Base-by-base conservation (phyloP, 2,329 filamentous ascomycete species). In the Sphaceloma murrayae region DNA sequence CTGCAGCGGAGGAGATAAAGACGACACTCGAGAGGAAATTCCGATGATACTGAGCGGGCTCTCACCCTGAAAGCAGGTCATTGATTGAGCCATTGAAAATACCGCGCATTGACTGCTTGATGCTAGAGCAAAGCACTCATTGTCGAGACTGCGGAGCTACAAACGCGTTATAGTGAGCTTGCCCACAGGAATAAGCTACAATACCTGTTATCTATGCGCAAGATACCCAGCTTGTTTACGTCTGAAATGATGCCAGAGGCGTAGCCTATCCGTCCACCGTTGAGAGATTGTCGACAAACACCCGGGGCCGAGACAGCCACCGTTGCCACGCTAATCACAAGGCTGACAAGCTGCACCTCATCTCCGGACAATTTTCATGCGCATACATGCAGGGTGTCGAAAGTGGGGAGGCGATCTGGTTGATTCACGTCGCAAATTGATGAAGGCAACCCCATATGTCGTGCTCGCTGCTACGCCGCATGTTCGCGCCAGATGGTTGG, bases 1-100 rank as follows among this genome's bases (percentile, higher is more conserved):
- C 29, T n/a, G 26, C 21, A 32, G 39, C 39, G 29, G 27, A 43
- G 19, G 26, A 21, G 16, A 32, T 43, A 9, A 43, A 14, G 19
- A 43, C 26, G 3, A 31, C 17, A 13, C 27, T 43, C 5, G 29
- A 43, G 19, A 19, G 39, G 26, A 43, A 43, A 22, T 18, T 14
- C n/a, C 27, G 32, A 13, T 43, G 17, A 13, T 11, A 10, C 5
- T 13, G 11, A 3, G 14, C 8, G 11, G 4, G 31, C n/a, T n/a
- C n/a, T n/a, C n/a, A n/a, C n/a, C n/a, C n/a, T n/a, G n/a, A n/a
- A n/a, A n/a, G n/a, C n/a, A n/a, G n/a, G n/a, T n/a, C n/a, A n/a
- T n/a, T n/a, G n/a, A n/a, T n/a, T n/a, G n/a, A n/a, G n/a, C n/a
- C n/a, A n/a, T n/a, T n/a, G n/a, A n/a, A n/a, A n/a, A n/a, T n/a